Evolutionary conservation across 352 stramenopile species (phyloP).

Genomic region (Phytophthora citricola): DNA sequence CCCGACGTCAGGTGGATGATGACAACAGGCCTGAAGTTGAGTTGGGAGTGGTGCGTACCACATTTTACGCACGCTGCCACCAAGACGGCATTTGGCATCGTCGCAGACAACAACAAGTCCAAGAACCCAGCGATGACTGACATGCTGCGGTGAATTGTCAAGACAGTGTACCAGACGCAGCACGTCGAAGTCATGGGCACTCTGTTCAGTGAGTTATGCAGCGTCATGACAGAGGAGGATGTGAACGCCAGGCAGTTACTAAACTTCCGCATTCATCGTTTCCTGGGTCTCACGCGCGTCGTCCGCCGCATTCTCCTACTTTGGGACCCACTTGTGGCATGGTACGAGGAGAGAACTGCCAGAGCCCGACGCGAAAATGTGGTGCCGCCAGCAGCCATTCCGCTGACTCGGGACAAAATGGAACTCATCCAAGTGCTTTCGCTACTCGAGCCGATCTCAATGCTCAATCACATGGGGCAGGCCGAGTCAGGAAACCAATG

Average conservation of each 20-base stretch:
- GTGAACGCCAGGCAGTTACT: constrained; percentile 1
- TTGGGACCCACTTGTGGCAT: constrained; percentile 14
- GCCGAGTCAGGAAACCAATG: constrained; percentile 3
- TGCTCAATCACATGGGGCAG: constrained; percentile 1
- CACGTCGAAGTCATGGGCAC: constrained; percentile 16
- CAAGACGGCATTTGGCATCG: constrained; percentile 14
- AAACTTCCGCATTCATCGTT: constrained; percentile 8
- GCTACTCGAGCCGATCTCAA: constrained; percentile 1
- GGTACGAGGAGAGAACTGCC: constrained; percentile 1
- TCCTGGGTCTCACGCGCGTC: constrained; percentile 7
- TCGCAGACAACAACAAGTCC: neutral
- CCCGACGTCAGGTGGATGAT: constrained; percentile 22
- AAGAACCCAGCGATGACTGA: constrained; percentile 20
- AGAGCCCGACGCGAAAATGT: neutral
- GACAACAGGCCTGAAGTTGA: neutral
- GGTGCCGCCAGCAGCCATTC: neutral
- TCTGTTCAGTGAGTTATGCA: constrained; percentile 12
- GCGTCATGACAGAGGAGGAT: neutral
- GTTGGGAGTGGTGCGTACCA: constrained; percentile 1
- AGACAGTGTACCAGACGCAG: constrained; percentile 5
- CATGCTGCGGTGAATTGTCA: constrained; percentile 12
- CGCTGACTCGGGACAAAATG: constrained; percentile 2
- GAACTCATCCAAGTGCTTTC: constrained; percentile 3
- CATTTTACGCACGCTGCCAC: constrained; percentile 13
- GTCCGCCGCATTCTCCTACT: constrained; percentile 4